These are phyloP conservation scores for Sambucus nigra DNA, from an alignment of 129 eudicot species.

Conservation along the genomic window DNA sequence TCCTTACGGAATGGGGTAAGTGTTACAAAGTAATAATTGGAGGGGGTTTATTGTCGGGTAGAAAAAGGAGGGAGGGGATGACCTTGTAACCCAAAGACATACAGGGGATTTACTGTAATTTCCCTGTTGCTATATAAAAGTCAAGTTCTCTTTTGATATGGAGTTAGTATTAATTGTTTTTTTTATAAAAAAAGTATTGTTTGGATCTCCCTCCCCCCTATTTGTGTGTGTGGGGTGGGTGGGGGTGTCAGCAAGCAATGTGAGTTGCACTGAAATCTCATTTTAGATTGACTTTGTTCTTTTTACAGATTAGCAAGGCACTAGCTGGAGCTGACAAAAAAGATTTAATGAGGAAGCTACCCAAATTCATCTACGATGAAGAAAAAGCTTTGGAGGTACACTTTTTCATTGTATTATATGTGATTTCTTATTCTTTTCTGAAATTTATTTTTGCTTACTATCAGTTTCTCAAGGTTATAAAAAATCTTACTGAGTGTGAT, in stretches of 20 bases:
- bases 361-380: conserved; percentile 81
- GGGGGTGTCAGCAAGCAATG: not conserved
- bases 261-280: conserved; percentile 2
- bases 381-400: conserved; percentile 92
- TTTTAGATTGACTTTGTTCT: not conserved
- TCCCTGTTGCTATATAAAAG: too few species aligned
- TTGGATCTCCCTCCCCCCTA: too few species aligned
- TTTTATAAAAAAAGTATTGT: too few species aligned
- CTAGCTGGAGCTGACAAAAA: conserved; percentile 77
- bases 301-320: conserved; percentile 72
- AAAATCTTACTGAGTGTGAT: not conserved
- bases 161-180: too few species aligned
- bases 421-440: not conserved
- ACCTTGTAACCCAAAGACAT: too few species aligned
- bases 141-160: too few species aligned
- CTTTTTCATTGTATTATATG: not conserved
- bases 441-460: not conserved
- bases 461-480: not conserved
- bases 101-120: too few species aligned
- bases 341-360: conserved; percentile 74
- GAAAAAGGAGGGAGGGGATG: too few species aligned
- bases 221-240: too few species aligned
- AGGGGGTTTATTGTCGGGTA: too few species aligned
- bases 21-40: too few species aligned
- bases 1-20: too few species aligned